Base-by-base conservation (phyloP, 2,329 filamentous ascomycete genomes). In the Exophiala calicioides region DNA sequence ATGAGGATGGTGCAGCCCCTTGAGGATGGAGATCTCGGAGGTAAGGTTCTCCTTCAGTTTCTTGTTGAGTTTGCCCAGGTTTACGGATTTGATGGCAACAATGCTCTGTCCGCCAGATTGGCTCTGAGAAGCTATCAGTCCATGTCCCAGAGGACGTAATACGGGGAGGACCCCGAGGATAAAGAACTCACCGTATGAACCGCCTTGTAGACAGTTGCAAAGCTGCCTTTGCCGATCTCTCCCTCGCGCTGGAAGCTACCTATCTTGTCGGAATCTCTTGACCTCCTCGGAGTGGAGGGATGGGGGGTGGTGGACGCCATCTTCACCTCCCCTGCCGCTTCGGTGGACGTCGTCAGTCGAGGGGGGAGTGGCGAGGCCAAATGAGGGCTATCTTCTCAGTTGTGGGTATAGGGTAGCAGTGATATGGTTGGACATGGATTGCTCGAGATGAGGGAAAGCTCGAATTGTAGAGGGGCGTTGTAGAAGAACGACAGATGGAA, bases 11-110 rank as follows among this genome's bases (percentile, higher is more conserved):
- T 93, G 87, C 20, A 98, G 80, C 55, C 83, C 88, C 70, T 93
- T 93, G 63, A 98, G 83, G 56, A 98, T 98, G 60, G 91, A 80
- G 66, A 98, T 97, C 73, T 98, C 93, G 62, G 86, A 85, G 60
- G 93, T 90, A 41, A 98, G 82, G 68, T 97, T 98, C 55, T 96
- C 90, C 65, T 91, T 94, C 44, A 98, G 81, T 73, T 97, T 97
- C 74, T 87, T 90, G 70, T 94, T 96, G 18, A 98, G 79, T 63
- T 93, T 91, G 58, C 79, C 80, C 59, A 94, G 80, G 62, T 95
- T 89, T 67, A 98, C 93, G 19, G 90, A 95, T 70, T 98, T 98
- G 80, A 98, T 89, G 52, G 93, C 93, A 40, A 95, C 93, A 51
- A 86, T 84, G 55, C 86, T 85, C 32, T 59, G 50, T 8, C 30